phyloP scores from a whole-genome alignment of 192 early-diverging fungal genomes.

The Lobosporangium transversale region DNA sequence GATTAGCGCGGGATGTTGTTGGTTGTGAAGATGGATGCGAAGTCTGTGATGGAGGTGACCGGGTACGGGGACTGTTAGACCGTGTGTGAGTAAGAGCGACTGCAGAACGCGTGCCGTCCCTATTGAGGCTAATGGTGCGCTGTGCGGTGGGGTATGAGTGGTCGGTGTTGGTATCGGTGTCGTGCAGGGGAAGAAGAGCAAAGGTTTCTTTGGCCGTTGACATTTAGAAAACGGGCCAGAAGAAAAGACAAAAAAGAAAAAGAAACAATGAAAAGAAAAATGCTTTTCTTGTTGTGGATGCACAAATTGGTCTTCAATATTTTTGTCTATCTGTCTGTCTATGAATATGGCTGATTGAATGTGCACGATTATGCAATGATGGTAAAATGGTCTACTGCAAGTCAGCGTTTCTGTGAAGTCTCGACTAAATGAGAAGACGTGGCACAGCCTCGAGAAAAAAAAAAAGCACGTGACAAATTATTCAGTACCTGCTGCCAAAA shows the following conservation, averaged over 20 bases:
- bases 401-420: no score
- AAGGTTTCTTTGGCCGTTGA: conserved; percentile 50
- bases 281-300: not conserved
- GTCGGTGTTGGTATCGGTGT: not conserved
- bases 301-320: no score
- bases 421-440: no score
- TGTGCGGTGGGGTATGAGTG: not conserved
- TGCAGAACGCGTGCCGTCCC: conserved; percentile 31
- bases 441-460: no score
- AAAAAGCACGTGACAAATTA: not conserved
- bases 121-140: conserved; percentile 34
- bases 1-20: not conserved
- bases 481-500: not conserved
- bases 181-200: conserved; percentile 44
- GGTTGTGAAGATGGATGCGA: conserved; percentile 9
- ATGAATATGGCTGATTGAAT: not conserved
- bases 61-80: conserved; percentile 19
- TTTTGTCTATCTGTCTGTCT: no score
- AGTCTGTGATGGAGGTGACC: conserved; percentile 1
- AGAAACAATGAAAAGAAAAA: not conserved
- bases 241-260: not conserved
- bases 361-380: not conserved
- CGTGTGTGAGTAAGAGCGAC: not conserved
- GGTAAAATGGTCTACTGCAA: no score
- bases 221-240: conserved; percentile 27